Base-by-base conservation (phyloP, 2,329 filamentous ascomycete species). In the Neonectria coccinea region DNA sequence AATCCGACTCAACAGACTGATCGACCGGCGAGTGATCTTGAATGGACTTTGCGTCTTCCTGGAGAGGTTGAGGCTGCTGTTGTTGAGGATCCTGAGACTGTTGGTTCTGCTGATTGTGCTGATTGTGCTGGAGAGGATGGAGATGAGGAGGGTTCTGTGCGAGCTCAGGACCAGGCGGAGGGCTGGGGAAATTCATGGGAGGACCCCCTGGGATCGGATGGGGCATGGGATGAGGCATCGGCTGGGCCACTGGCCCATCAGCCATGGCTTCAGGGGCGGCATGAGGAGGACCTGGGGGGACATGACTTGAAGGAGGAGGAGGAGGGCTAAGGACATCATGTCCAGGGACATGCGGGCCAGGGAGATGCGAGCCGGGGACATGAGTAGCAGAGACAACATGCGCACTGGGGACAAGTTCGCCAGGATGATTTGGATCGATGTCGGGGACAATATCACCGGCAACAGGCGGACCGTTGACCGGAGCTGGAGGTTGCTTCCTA, bases 401-500 rank as follows among this genome's bases (percentile, higher is more conserved):
- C n/a, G n/a, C 39, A 42, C n/a, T 20, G n/a, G 39, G 39, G n/a
- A 42, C n/a, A 27, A 52, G 62, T 42, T 20, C 47, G 18, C 54
- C 54, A 31, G 41, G 48, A 5, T 62, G 58, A 27, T n/a, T 42
- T 22, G 39, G n/a, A 16, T 56, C 45, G 12, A 53, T 27, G n/a
- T 12, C 52, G 50, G 62, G 22, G 27, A 5, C 48, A 25, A 42
- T 10, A 33, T 18, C 27, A 33, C 16, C 9, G 14, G 36, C 7
- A 27, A 66, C 55, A 36, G 29, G 10, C 14, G 59, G 25, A 29
- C 47, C 64, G 27, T 55, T 54, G 27, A 51, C 29, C 59, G 68
- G 41, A 45, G 58, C 69, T 42, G 71, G 68, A n/a, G 77, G 76
- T 44, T 78, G 76, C 72, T 88, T 88, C 57, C 82, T 79, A 0